Percentiles rank a stretch among this genome's conserved stretches.
Evolutionary conservation across 2,329 filamentous ascomycete genomes (phyloP).

Genomic region (Ophiostoma novo-ulmi): DNA sequence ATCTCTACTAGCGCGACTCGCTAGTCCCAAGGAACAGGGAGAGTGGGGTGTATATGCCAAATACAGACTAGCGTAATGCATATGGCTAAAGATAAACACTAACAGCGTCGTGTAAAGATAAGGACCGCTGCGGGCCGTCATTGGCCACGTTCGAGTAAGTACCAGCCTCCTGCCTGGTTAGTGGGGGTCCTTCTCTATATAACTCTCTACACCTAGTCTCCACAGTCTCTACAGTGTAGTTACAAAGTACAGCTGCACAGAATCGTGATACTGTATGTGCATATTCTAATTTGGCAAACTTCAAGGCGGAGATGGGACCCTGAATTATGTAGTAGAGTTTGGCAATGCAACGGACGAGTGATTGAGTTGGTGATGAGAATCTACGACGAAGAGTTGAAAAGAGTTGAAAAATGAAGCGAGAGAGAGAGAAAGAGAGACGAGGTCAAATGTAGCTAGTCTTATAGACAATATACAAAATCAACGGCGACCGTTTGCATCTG

Average conservation of each 20-base stretch:
- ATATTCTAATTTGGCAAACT: background rate
- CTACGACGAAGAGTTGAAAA: no score
- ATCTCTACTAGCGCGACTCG: conserved; percentile 2
- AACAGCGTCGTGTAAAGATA: conserved; percentile 29
- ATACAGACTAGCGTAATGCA: background rate
- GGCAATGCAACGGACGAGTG: no score
- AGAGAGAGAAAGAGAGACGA: background rate
- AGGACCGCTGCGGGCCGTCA: conserved; percentile 23
- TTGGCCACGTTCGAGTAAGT: conserved; percentile 22
- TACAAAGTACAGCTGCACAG: background rate
- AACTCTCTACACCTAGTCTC: no score
- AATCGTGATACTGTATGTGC: background rate
- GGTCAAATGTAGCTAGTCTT: no score
- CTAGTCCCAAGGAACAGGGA: conserved; percentile 9
- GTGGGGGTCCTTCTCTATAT: background rate
- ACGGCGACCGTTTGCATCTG: background rate
- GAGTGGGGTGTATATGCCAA: background rate
- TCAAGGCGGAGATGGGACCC: background rate
- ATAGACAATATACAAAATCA: background rate
- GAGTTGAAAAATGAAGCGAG: no score
- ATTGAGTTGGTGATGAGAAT: no score
- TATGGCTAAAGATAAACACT: conserved; percentile 19
- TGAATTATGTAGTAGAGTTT: no score
- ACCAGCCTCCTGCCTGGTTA: background rate
- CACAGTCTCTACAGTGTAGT: background rate